Conservation (phyloP, 768 basidiomycete genomes). For the Leccinum variicolor region DNA sequence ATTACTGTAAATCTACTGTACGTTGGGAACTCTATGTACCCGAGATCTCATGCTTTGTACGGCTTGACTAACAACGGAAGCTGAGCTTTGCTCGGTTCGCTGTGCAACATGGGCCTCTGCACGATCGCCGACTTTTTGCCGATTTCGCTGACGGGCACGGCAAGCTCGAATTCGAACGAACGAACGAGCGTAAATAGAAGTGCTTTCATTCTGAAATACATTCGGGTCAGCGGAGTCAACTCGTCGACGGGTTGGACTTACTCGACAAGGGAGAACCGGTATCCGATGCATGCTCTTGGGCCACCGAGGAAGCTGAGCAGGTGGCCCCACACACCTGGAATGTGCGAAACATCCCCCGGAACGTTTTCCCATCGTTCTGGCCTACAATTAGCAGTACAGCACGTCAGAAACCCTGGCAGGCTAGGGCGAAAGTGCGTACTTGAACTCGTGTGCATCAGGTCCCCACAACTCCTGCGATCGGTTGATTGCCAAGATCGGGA, state of each 20-base stretch:
- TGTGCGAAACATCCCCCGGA: slow-evolving; percentile 39
- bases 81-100: slow-evolving; percentile 40
- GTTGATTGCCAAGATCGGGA: slow-evolving; percentile 56
- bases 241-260: slow-evolving; percentile 26
- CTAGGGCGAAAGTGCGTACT: slow-evolving; percentile 26
- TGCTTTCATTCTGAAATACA: neutral
- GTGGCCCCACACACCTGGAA: slow-evolving; percentile 66
- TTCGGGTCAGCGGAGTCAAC: neutral
- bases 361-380: slow-evolving; percentile 50
- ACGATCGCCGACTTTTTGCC: slow-evolving; percentile 29
- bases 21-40: neutral
- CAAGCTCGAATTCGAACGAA: slow-evolving; percentile 50
- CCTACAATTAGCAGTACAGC: neutral
- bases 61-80: slow-evolving; percentile 37
- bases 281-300: slow-evolving; percentile 64
- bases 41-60: neutral
- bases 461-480: slow-evolving; percentile 57
- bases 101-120: slow-evolving; percentile 41
- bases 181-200: slow-evolving; percentile 35
- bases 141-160: slow-evolving; percentile 45
- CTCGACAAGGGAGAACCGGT: slow-evolving; percentile 61
- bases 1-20: neutral
- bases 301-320: slow-evolving; percentile 63
- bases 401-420: neutral
- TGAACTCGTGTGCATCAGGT: slow-evolving; percentile 57